Percentiles rank a stretch among this genome's conserved stretches.
These are phyloP conservation scores for Cytauxzoon felis DNA, from an alignment of 169 alveolate species.

Conservation along the genomic window DNA sequence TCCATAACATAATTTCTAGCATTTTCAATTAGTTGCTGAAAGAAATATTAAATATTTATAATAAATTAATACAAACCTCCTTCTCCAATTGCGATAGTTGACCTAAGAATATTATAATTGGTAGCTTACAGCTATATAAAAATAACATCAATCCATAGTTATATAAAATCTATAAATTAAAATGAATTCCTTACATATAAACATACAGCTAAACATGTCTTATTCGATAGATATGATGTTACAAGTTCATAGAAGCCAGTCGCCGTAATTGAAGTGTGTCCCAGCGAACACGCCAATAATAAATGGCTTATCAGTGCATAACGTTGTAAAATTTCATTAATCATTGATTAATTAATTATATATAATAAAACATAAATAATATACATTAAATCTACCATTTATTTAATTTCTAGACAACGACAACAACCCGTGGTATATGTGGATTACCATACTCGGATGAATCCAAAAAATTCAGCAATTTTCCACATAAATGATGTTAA, in stretches of 20 bases:
- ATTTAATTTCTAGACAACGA: too few species aligned
- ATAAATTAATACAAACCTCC: constrained; percentile 18
- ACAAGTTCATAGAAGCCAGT: constrained; percentile 53
- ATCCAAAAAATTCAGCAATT: too few species aligned
- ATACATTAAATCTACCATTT: too few species aligned
- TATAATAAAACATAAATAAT: too few species aligned
- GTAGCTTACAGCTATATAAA: constrained; percentile 45
- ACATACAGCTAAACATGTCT: constrained; percentile 52
- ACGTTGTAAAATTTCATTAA: constrained; percentile 30
- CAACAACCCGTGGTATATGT: too few species aligned
- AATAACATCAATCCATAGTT: constrained; percentile 67
- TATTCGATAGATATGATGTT: constrained; percentile 18
- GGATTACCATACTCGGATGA: too few species aligned
- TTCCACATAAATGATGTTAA: too few species aligned
- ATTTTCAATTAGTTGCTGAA: constrained; percentile 75
- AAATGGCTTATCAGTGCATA: constrained; percentile 57
- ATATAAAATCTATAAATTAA: constrained; percentile 42
- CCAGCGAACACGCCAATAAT: constrained; percentile 52
- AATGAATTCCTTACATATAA: neutral
- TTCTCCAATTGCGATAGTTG: constrained; percentile 60
- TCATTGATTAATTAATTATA: too few species aligned
- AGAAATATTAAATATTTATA: neutral
- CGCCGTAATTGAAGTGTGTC: constrained; percentile 29
- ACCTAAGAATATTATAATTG: constrained; percentile 65
- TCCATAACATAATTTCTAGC: constrained; percentile 81